Evolutionary conservation across 805 yeast genomes (phyloP).

Genomic region (Isabelozyma pseudorhagii): DNA sequence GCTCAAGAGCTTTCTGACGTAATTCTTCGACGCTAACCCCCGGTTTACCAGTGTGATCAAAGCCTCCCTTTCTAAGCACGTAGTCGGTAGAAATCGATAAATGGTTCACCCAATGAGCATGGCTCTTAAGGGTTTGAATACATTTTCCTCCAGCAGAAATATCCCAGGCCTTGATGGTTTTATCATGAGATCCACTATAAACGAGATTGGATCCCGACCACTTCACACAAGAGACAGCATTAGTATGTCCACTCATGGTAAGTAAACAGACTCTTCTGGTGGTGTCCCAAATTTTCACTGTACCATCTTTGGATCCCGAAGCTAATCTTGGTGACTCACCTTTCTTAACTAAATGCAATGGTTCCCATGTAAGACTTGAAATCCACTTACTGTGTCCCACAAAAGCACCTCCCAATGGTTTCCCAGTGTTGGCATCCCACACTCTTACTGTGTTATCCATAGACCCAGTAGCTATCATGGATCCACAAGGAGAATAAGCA

Average conservation of each 20-base stretch:
- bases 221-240: conserved; percentile 90
- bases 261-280: conserved; percentile 59
- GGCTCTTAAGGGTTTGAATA: conserved; percentile 75
- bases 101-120: conserved; percentile 98
- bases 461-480: conserved; percentile 88
- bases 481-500: conserved; percentile 89
- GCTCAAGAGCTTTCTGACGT: conserved; percentile 50
- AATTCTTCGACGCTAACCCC: conserved; percentile 22
- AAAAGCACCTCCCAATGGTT: conserved; percentile 67
- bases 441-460: conserved; percentile 88
- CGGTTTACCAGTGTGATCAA: conserved; percentile 59
- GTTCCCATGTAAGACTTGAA: conserved; percentile 91
- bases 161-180: conserved; percentile 91
- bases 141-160: conserved; percentile 69
- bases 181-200: conserved; percentile 92
- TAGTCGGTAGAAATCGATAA: conserved; percentile 87
- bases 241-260: conserved; percentile 83
- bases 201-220: conserved; percentile 91
- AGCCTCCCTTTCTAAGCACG: conserved; percentile 83
- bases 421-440: conserved; percentile 81
- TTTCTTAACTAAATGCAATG: conserved; percentile 70
- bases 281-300: conserved; percentile 87
- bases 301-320: conserved; percentile 89
- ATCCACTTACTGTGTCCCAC: conserved; percentile 88
- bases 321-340: conserved; percentile 72